A percentile compares a stretch with the other conserved stretches of the same genome.
phyloP scores from a whole-genome alignment of 2,329 filamentous ascomycete genomes.

The Penicillium sp. region DNA sequence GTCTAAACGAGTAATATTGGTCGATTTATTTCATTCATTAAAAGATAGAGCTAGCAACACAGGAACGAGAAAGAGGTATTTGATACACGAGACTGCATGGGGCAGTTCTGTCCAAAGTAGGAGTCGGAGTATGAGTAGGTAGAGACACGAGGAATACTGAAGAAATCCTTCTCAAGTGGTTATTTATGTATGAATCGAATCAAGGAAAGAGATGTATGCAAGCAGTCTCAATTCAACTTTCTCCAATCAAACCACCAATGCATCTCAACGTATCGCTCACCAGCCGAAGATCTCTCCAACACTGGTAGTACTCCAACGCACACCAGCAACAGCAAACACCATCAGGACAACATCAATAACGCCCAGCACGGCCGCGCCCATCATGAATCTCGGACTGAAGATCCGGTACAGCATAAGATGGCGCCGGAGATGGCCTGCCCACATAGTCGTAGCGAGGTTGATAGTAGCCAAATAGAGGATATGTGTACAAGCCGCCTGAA shows the following conservation, averaged over 20 bases:
- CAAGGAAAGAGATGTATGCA: too few species aligned
- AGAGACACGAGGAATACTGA: too few species aligned
- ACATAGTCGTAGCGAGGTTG: conserved; percentile 81
- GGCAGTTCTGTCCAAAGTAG: background rate
- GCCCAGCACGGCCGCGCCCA: conserved; percentile 68
- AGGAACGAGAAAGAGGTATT: background rate
- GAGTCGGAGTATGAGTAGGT: background rate
- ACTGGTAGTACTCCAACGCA: conserved; percentile 73
- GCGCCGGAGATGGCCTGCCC: conserved; percentile 80
- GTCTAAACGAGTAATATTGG: background rate
- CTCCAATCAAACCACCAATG: background rate
- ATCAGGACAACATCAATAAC: conserved; percentile 75
- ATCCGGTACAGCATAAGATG: conserved; percentile 97
- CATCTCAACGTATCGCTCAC: conserved; percentile 34
- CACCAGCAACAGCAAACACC: conserved; percentile 67
- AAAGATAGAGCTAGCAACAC: background rate
- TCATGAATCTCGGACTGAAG: conserved; percentile 88
- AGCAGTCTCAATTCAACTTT: too few species aligned
- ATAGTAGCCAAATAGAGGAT: conserved; percentile 79
- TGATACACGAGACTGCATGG: background rate
- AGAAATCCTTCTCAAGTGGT: too few species aligned
- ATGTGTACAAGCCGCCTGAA: conserved; percentile 70
- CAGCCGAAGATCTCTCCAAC: conserved; percentile 88
- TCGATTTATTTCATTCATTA: background rate
- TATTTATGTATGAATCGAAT: too few species aligned